Evolutionary conservation across 805 yeast species (phyloP), one percentile per base, ranked within the genome.

Genomic region (Saccharomyces eubayanus): DNA sequence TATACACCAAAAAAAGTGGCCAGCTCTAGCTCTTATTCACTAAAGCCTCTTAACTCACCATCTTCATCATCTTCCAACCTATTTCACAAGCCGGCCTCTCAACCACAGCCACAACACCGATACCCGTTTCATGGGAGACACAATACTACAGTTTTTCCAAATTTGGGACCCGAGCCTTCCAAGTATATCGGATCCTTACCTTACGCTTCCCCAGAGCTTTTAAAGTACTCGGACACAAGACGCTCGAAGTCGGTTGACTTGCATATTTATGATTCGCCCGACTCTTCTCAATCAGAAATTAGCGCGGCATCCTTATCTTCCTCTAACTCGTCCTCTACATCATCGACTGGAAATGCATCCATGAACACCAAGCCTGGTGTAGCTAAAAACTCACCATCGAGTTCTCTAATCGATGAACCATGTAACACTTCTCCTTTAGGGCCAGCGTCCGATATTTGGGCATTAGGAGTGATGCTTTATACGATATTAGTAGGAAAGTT

Each of bases 161-260:
- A 53, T 14, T 46, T 57, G 31, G 60, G 56, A 9, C 60, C 62
- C 11, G 60, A 57, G 46, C 88, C 88, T 0, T 86, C 83, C 64
- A 72, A 81, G 24, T 85, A 84, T 60, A 87, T 89, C 49, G 98
- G 98, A 0, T 90, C 96, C 1, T 74, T 91, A 31, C 97, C 97
- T 0, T 91, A 89, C 67, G 96, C 97, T 0, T 81, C 96, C 0
- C 98, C 98, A 0, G 97, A 91, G 65, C 74, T 89, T 16, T 71
- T 90, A 45, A 28, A 27, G 2, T 48, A 51, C 14, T 50, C 53
- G 20, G 21, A 29, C 1, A 14, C 31, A 10, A 14, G 49, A 6
- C 36, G 28, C 27, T 14, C 36, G 8, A 36, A 16, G 20, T 36
- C 43, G 8, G 9, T 36, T 16, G 43, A 36, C 16, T 16, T 36